phyloP scores from a whole-genome alignment of 2,329 filamentous ascomycete genomes.

The Biscogniauxia mediterranea region DNA sequence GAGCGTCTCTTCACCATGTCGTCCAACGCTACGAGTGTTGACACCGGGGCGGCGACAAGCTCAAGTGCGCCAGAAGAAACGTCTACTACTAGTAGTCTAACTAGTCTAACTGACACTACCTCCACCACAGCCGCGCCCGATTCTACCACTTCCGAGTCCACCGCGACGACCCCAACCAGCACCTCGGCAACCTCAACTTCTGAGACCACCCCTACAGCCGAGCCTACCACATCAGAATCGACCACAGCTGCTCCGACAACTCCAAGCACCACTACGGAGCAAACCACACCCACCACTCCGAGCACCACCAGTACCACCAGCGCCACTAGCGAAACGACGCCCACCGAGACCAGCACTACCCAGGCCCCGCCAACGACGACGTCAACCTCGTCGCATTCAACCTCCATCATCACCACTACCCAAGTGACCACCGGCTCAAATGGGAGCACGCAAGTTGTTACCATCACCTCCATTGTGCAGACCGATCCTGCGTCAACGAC shows the following conservation, averaged over 20 bases:
- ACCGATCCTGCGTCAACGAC: slow-evolving; percentile 14
- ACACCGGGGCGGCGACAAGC: slow-evolving; percentile 11
- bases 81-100: slow-evolving; percentile 11
- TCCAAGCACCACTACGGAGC: slow-evolving; percentile 7
- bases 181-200: slow-evolving; percentile 2
- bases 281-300: slow-evolving; percentile 5
- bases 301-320: background rate
- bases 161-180: slow-evolving; percentile 26
- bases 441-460: slow-evolving; percentile 22
- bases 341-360: slow-evolving; percentile 4
- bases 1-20: slow-evolving; percentile 34
- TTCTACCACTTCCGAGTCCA: slow-evolving; percentile 14
- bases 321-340: background rate
- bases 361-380: slow-evolving; percentile 11
- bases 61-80: slow-evolving; percentile 12
- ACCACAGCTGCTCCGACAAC: slow-evolving; percentile 7
- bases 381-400: slow-evolving; percentile 7
- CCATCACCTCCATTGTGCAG: slow-evolving; percentile 27
- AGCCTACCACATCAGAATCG: slow-evolving; percentile 3
- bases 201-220: background rate
- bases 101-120: slow-evolving; percentile 7
- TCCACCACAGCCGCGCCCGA: slow-evolving; percentile 13
- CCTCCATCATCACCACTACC: background rate
- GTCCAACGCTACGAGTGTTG: slow-evolving; percentile 24
- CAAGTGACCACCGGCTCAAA: slow-evolving; percentile 15